Base-by-base conservation (phyloP, 768 basidiomycete species). In the Stropharia rugosoannulata region DNA sequence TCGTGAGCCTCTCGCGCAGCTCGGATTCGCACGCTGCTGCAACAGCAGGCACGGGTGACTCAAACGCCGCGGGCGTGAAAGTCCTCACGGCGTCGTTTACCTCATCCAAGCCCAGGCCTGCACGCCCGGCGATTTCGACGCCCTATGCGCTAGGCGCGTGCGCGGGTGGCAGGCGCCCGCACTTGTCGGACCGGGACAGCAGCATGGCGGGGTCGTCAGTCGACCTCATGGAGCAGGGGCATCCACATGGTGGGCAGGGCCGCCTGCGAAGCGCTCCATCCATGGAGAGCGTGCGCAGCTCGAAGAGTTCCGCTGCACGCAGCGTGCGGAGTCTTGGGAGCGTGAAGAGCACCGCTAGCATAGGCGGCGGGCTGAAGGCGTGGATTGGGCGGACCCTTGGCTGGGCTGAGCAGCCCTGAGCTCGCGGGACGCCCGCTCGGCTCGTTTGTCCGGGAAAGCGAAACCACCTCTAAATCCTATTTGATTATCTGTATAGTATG, bases 201-300 rank as follows among this genome's bases (percentile, higher is more conserved):
- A n/a, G 37, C 50, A 42, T 47, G 46, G 51, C 19, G 25, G 55
- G 54, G 32, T 62, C 64, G 27, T 48, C 57, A 49, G 49, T 58
- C 32, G 60, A 59, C 48, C 51, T 47, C 22, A 36, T 36, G 43
- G 38, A 48, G 38, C 48, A 42, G 49, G 51, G 12, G 59, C 52
- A 32, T 37, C 11, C 43, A 59, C 32, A 32, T 10, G 29, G 1
- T 7, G 54, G 35, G 54, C 41, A 45, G 22, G 37, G 37, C 13
- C 62, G 68, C 11, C 65, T 78, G 51, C 71, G 73, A 37, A 66
- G 63, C 19, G 71, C 71, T 11, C 73, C 79, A 5, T 79, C 79
- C 2, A 66, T 75, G 49, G 81, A 82, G 64, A 80, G 77, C 61
- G 76, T 80, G 62, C 73, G 74, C 32, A 80, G 73, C 55, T 66